Base-by-base conservation (phyloP, 1,139 yeast genomes). In the Protomyces inouyei region DNA sequence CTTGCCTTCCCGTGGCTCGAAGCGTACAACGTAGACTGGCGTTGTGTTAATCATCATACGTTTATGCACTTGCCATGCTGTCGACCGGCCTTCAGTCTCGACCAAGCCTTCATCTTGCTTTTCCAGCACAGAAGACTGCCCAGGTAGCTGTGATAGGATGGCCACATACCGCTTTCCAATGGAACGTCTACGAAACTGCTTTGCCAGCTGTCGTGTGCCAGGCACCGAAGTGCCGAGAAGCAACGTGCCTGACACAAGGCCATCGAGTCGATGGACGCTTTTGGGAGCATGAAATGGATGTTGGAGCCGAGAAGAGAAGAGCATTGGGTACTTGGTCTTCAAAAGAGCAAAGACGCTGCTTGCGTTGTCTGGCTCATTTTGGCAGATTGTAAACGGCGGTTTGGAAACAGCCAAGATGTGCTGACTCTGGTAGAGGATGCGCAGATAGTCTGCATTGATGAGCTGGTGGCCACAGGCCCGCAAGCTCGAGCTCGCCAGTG, bases 351-450 rank as follows among this genome's bases (percentile, higher is more conserved):
- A 52, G 18, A 59, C 37, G 46, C 45, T 28, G 8, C 57, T 23
- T 9, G 57, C 52, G 52, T 59, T 59, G 16, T 21, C 53, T 25
- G 21, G 53, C 36, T 59, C 63, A 28, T 59, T 55, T 37, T 59
- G 63, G 16, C 63, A 59, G 35, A 52, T 59, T 25, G 63, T 59
- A 57, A 36, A 52, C 21, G 63, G 52, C 9, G 63, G 63, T 52
- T 59, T 59, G 6, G 43, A 40, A 14, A 59, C 52, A 18, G 57
- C 56, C 18, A 59, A 21, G 23, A 52, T 40, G 18, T 59, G 63
- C 2, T 45, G 46, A 28, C 55, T 36, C 51, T 57, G 38, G 16
- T 40, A 38, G 12, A 57, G 21, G n/a, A 56, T 9, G 28, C 28
- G 38, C 36, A 56, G 18, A 28, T 56, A 46, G 21, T 55, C 48